Evolutionary conservation across 495 filamentous ascomycete species (phyloP), one percentile per base, ranked within the genome.

Genomic region (Penicillium ucsense): DNA sequence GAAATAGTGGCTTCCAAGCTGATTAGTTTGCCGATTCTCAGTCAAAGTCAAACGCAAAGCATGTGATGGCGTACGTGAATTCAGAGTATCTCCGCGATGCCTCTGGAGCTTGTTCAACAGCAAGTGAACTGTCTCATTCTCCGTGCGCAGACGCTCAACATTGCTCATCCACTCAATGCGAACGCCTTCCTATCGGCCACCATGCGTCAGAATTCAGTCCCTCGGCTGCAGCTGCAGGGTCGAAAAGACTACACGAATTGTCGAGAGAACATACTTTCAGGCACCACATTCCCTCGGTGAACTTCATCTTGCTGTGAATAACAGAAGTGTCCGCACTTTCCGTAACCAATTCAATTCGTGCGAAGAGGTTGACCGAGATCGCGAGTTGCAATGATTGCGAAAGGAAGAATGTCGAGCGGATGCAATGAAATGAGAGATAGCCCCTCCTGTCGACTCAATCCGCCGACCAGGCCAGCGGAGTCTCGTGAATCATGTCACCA

Each of bases 11-110:
- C 52, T 61, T 20, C 45, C 35, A 11, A 3, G 27, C 43, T 35
- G 7, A 28, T 52, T 30, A 50, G 39, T 8, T 4, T 32, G 3
- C 33, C 34, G 27, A 45, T 9, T 10, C 7, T 20, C 31, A 29
- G 3, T 28, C 29, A 5, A 12, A 3, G 11, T n/a, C 8, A 1
- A n/a, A n/a, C 6, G 7, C 31, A 10, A 11, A n/a, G 28, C 8
- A n/a, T n/a, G 2, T 10, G 9, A 20, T 5, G 73, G 56, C 47
- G 62, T 71, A 59, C 74, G 65, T 11, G 73, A 70, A 46, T 84
- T 84, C 29, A 84, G 45, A 3, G 77, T 78, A 54, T 83, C 77
- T 28, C 75, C 75, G 41, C 80, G 71, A 40, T 67, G 63, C 43
- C 63, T 55, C 55, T 71, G 69, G 40, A 60, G 49, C 44, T 72